Evolutionary conservation across 164 flowering plant genomes (phyloP), one percentile per base, ranked within the genome.

Genomic region (Saururus chinensis): DNA sequence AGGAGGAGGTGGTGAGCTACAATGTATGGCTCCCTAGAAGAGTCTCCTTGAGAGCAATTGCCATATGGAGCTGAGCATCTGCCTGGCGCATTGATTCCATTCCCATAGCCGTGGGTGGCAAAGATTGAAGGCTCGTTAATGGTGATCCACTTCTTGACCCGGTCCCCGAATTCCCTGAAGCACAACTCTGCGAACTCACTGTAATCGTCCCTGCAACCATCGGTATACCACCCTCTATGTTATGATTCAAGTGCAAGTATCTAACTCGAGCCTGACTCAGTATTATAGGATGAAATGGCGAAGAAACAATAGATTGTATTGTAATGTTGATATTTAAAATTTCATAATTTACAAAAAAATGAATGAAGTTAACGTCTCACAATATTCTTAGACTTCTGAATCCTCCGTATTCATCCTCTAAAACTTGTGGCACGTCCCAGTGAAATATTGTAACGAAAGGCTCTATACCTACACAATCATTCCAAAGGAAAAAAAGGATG

Each of bases 1-100:
- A 78, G 84, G 62, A 80, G 75, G 14, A 60, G 72, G 52, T 78
- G 51, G 62, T 80, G 82, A 8, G 77, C 23, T 9, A 66, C 84
- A 42, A 72, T 20, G 61, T 80, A 80, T 26, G 84, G 84, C 60
- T 80, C 82, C 16, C 62, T 73, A 0, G 68, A 35, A 6, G 84
- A 80, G 65, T 80, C 73, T 9, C 84, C 84, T 21, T 57, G 73
- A 1, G 70, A 60, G 52, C 84, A 80, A 26, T 72, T 70, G 5
- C 77, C 76, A 63, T 1, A 19, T 0, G 16, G 20, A 19, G 70
- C 61, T 49, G 84, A 76, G 35, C 82, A 81, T 62, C 84, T 66
- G 12, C 76, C 82, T 0, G 79, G 80, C 16, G 84, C 75, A 49
- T 59, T 56, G 40, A 60, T 59, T 17, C 79, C 79, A 26, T 60